phyloP scores from a whole-genome alignment of 768 basidiomycete species.

The Termitomyces sp. region DNA sequence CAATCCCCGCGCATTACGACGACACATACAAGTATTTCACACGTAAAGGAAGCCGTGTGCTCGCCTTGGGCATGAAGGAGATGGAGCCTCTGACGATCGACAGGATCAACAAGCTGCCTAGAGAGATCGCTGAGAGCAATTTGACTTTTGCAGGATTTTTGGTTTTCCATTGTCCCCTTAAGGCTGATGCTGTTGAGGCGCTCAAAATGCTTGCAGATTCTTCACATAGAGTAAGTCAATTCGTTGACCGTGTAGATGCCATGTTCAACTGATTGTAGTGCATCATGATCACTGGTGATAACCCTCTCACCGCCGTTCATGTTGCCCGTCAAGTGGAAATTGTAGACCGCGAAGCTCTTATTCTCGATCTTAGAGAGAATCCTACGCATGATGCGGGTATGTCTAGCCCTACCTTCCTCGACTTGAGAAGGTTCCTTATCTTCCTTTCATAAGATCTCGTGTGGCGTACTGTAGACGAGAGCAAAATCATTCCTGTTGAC shows the following conservation, averaged over 20 bases:
- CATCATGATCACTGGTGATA: slow-evolving; percentile 99
- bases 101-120: slow-evolving; percentile 86
- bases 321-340: slow-evolving; percentile 97
- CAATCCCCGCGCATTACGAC: slow-evolving; percentile 80
- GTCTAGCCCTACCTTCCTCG: slow-evolving; percentile 17
- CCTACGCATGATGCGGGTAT: slow-evolving; percentile 63
- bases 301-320: slow-evolving; percentile 94
- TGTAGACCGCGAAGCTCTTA: slow-evolving; percentile 91
- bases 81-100: slow-evolving; percentile 67
- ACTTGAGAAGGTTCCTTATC: not conserved
- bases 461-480: slow-evolving; percentile 94
- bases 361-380: slow-evolving; percentile 86
- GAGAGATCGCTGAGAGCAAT: slow-evolving; percentile 75
- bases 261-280: slow-evolving; percentile 50
- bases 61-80: slow-evolving; percentile 88
- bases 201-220: slow-evolving; percentile 95
- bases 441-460: slow-evolving; percentile 59
- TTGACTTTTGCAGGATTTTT: slow-evolving; percentile 93
- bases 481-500: slow-evolving; percentile 82
- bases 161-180: slow-evolving; percentile 98
- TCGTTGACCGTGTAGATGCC: not conserved
- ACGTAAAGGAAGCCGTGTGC: slow-evolving; percentile 86
- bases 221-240: slow-evolving; percentile 80
- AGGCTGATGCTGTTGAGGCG: slow-evolving; percentile 85
- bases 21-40: slow-evolving; percentile 96